These are phyloP conservation scores for Porphyra umbilicalis DNA, from an alignment of 31 red algal species.

Conservation along the genomic window DNA sequence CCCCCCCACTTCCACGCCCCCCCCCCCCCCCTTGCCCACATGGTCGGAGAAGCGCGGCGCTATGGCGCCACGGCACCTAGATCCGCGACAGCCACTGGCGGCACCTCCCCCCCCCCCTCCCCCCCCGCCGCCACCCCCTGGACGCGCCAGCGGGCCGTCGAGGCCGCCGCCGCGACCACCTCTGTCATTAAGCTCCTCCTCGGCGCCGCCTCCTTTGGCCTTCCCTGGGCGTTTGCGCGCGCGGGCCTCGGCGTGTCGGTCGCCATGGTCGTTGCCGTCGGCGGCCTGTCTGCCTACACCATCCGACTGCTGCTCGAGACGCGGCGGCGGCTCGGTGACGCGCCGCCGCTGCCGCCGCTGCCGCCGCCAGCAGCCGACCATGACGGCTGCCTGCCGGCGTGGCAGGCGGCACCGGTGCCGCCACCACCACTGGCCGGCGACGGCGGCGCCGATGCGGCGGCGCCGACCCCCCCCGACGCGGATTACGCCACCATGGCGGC, in stretches of 20 bases:
- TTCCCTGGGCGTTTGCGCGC: constrained; percentile 8
- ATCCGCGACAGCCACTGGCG: no score
- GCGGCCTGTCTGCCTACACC: background rate
- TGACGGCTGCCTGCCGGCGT: background rate
- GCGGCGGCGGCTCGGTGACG: background rate
- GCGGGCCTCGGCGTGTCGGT: background rate
- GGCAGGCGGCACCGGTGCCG: background rate
- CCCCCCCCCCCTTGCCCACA: no score
- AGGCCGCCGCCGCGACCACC: background rate
- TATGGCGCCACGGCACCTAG: no score
- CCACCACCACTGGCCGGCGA: background rate
- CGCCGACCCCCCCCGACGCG: background rate
- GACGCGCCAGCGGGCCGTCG: background rate
- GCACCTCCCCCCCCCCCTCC: no score
- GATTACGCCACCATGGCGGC: constrained; percentile 1
- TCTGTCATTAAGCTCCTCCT: constrained; percentile 7
- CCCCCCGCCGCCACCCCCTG: no score
- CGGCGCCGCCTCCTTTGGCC: constrained; percentile 7
- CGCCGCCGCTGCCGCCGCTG: no score
- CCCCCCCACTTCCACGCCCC: no score
- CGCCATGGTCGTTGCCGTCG: background rate
- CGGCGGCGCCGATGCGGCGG: background rate
- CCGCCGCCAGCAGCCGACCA: background rate
- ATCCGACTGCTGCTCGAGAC: background rate
- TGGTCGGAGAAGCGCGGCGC: no score